phyloP scores from a whole-genome alignment of 2,329 filamentous ascomycete genomes.

The Lasiodiplodia theobromae region DNA sequence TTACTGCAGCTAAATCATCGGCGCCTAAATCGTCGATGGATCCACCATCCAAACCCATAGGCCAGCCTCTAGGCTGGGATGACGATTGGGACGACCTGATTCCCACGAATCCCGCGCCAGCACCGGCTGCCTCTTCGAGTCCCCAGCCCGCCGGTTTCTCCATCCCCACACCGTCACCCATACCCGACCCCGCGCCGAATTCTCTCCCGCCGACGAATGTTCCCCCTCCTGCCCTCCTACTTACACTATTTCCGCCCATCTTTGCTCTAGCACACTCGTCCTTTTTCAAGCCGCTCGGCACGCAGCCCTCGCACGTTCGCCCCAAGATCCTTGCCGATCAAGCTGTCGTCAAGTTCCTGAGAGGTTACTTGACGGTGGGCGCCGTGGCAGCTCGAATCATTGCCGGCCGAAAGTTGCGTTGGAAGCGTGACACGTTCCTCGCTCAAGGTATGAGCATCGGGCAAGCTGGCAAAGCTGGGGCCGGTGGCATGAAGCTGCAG shows the following conservation, averaged over 20 bases:
- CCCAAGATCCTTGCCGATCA: slow-evolving; percentile 70
- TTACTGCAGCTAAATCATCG: slow-evolving; percentile 18
- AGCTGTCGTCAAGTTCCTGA: slow-evolving; percentile 68
- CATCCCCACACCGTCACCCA: slow-evolving; percentile 4
- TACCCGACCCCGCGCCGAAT: slow-evolving; percentile 35
- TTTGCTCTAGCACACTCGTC: slow-evolving; percentile 70
- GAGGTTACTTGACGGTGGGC: slow-evolving; percentile 68
- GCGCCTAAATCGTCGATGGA: not conserved
- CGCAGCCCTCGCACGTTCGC: slow-evolving; percentile 64
- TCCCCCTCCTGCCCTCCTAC: slow-evolving; percentile 83
- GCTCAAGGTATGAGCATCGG: slow-evolving; percentile 88
- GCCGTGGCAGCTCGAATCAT: slow-evolving; percentile 80
- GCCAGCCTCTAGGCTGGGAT: slow-evolving; percentile 3
- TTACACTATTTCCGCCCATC: slow-evolving; percentile 77
- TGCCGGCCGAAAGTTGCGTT: slow-evolving; percentile 82
- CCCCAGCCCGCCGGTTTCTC: not conserved
- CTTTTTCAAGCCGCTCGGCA: slow-evolving; percentile 70
- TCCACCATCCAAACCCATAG: slow-evolving; percentile 2
- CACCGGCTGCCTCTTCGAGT: slow-evolving; percentile 24
- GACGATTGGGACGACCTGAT: slow-evolving; percentile 50
- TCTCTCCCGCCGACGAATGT: slow-evolving; percentile 78
- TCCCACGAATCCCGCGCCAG: slow-evolving; percentile 30
- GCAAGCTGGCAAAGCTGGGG: slow-evolving; percentile 73
- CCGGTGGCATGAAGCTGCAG: slow-evolving; percentile 90
- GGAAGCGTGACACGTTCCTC: slow-evolving; percentile 87